Percentiles rank a stretch among this genome's conserved stretches.
Conservation (phyloP, 257 asterid species). For the Primulina huaijiensis region DNA sequence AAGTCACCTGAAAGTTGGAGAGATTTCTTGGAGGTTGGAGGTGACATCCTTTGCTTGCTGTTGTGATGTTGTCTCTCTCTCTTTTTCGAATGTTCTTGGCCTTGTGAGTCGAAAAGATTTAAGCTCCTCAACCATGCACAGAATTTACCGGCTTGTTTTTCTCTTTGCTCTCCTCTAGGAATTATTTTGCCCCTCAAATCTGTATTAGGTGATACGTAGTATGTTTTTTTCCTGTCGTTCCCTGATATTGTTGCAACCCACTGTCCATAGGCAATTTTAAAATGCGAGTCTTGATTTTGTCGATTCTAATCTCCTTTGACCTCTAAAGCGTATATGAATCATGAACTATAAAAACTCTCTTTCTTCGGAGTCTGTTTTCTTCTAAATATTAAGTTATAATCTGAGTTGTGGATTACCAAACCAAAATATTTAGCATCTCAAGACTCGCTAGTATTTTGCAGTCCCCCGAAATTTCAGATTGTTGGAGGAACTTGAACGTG, state of each 20-base stretch:
- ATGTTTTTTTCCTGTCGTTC: background rate
- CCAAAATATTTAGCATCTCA: conserved; percentile 18
- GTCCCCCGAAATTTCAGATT: conserved; percentile 55
- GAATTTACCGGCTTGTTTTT: background rate
- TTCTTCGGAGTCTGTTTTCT: background rate
- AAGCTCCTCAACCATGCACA: background rate
- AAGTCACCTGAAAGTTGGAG: background rate
- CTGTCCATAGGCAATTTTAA: background rate
- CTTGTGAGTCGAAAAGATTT: background rate
- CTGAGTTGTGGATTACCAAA: background rate
- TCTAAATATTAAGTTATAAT: background rate
- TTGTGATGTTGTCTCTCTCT: no score
- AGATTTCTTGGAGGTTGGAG: background rate
- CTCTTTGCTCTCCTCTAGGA: background rate
- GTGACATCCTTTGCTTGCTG: background rate
- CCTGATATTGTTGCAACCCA: background rate
- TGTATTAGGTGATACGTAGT: background rate
- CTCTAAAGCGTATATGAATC: background rate
- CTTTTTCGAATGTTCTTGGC: background rate
- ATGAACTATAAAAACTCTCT: background rate
- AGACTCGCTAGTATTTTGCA: conserved; percentile 22
- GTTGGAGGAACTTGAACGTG: conserved; percentile 60
- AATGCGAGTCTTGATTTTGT: background rate
- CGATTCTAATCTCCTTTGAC: background rate
- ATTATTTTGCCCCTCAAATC: background rate